Evolutionary conservation across 2,329 filamentous ascomycete genomes (phyloP).

Genomic region (Fusarium sp.): DNA sequence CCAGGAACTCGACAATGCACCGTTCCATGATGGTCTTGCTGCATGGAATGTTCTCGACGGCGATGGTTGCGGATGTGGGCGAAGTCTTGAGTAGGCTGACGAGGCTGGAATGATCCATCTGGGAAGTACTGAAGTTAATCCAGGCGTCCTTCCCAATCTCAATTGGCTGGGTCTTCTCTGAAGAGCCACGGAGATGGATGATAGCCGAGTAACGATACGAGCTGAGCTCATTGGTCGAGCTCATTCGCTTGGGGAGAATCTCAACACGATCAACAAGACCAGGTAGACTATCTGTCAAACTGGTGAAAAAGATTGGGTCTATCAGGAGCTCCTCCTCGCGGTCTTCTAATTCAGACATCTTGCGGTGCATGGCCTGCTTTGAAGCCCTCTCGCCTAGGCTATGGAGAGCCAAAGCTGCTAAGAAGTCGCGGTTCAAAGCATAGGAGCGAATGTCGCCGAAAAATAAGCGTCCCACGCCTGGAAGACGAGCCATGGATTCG

Average conservation of each 20-base stretch:
- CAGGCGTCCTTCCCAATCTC: not conserved
- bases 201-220: not conserved
- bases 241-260: slow-evolving; percentile 2
- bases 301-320: slow-evolving; percentile 48
- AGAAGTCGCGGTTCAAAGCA: slow-evolving; percentile 38
- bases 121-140: not conserved
- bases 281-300: slow-evolving; percentile 4
- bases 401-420: slow-evolving; percentile 18
- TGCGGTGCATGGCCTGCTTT: slow-evolving; percentile 17
- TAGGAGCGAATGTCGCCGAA: slow-evolving; percentile 46
- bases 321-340: slow-evolving; percentile 43
- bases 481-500: slow-evolving; percentile 17
- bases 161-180: not conserved
- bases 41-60: not conserved
- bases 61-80: too few species aligned
- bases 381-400: not conserved
- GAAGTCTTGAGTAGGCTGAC: too few species aligned
- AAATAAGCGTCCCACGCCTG: slow-evolving; percentile 24
- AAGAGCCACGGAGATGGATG: not conserved
- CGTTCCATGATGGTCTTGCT: not conserved
- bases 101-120: too few species aligned
- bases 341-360: slow-evolving; percentile 26
- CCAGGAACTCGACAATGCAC: not conserved
- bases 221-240: not conserved
- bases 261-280: not conserved